Percentiles rank a stretch among this genome's conserved stretches.
phyloP scores from a whole-genome alignment of 2,329 filamentous ascomycete species.

The Dactylellina parvicollis region DNA sequence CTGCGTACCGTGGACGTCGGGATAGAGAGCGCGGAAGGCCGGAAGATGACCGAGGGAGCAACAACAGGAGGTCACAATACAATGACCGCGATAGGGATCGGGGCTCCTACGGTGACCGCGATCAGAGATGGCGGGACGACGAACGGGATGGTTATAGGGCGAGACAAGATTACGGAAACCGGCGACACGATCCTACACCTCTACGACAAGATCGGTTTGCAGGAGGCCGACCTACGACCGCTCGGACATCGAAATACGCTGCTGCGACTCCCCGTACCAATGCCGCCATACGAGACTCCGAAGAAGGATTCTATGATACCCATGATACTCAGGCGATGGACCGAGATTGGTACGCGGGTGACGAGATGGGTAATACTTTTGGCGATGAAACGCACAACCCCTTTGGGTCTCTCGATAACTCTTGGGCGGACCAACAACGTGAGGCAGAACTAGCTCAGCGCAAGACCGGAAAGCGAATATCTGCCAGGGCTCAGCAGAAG shows the following conservation, averaged over 20 bases:
- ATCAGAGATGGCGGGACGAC: conserved; percentile 41
- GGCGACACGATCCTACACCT: conserved; percentile 57
- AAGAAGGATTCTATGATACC: conserved; percentile 52
- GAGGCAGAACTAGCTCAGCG: conserved; percentile 81
- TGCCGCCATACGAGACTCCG: conserved; percentile 55
- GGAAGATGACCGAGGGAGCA: conserved; percentile 18
- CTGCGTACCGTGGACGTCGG: conserved; percentile 55
- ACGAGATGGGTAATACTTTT: conserved; percentile 84
- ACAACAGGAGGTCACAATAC: conserved; percentile 35
- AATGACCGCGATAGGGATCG: conserved; percentile 50
- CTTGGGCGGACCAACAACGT: conserved; percentile 77
- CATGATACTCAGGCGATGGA: conserved; percentile 81
- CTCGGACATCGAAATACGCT: conserved; percentile 55
- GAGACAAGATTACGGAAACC: conserved; percentile 49
- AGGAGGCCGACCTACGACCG: conserved; percentile 56
- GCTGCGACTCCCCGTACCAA: conserved; percentile 57
- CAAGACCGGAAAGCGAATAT: conserved; percentile 77
- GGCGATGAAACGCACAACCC: conserved; percentile 94
- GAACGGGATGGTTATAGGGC: conserved; percentile 52
- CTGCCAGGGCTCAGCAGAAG: conserved; percentile 80
- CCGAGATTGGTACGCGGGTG: conserved; percentile 90
- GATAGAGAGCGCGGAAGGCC: conserved; percentile 41
- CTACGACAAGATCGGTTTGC: conserved; percentile 56
- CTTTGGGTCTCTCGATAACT: conserved; percentile 78
- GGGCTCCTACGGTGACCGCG: conserved; percentile 43